A percentile compares a stretch with the other conserved stretches of the same genome.
These are phyloP conservation scores for Candida wancherniae DNA, from an alignment of 805 yeast genomes.

Conservation along the genomic window DNA sequence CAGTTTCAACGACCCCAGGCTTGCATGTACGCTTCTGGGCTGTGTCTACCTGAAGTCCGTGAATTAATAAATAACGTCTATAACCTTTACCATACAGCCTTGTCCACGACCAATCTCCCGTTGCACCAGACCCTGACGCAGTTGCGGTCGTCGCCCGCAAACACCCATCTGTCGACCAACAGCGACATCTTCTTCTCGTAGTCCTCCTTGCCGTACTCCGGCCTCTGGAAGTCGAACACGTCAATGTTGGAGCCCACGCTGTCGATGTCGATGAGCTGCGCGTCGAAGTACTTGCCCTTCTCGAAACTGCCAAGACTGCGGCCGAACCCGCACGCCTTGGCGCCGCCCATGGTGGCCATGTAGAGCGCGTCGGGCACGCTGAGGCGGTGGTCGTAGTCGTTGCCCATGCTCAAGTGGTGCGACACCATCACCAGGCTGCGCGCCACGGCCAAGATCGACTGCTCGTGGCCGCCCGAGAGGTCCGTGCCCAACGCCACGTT, in stretches of 20 bases:
- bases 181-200: slow-evolving; percentile 41
- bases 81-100: slow-evolving; percentile 12
- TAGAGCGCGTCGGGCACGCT: slow-evolving; percentile 58
- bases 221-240: slow-evolving; percentile 69
- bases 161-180: slow-evolving; percentile 82
- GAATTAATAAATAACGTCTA: too few relatives aligned
- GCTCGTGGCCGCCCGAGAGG: slow-evolving; percentile 40
- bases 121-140: slow-evolving; percentile 76
- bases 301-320: slow-evolving; percentile 63
- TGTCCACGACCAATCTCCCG: slow-evolving; percentile 59
- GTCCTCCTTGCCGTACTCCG: slow-evolving; percentile 19
- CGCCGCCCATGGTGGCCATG: slow-evolving; percentile 89
- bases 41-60: too few relatives aligned
- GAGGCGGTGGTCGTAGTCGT: slow-evolving; percentile 5
- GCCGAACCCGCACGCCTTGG: slow-evolving; percentile 60
- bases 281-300: slow-evolving; percentile 78
- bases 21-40: too few relatives aligned
- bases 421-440: slow-evolving; percentile 34
- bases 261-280: slow-evolving; percentile 66
- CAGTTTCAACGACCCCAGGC: too few relatives aligned
- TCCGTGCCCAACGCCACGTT: slow-evolving; percentile 66
- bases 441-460: slow-evolving; percentile 33
- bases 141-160: slow-evolving; percentile 91
- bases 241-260: slow-evolving; percentile 59
- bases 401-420: slow-evolving; percentile 36